These are phyloP conservation scores for Alternaria conjuncta DNA, from an alignment of 2,329 filamentous ascomycete species.

Conservation along the genomic window DNA sequence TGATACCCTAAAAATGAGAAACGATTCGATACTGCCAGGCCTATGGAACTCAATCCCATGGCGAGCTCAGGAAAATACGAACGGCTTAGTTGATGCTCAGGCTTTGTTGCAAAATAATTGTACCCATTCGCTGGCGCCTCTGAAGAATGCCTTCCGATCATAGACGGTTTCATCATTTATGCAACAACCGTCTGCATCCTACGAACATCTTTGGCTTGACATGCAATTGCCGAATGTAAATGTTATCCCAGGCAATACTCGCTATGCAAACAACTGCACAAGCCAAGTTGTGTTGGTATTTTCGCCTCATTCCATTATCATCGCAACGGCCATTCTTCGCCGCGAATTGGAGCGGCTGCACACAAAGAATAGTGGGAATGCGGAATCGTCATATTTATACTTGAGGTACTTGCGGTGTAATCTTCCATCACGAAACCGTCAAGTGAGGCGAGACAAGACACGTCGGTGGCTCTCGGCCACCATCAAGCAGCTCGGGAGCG, in stretches of 20 bases:
- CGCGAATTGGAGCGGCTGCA: too few species aligned
- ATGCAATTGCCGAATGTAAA: not conserved
- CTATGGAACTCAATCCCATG: not conserved
- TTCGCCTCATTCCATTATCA: not conserved
- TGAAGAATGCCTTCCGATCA: not conserved
- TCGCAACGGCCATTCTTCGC: not conserved
- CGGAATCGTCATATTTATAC: not conserved
- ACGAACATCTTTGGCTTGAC: not conserved
- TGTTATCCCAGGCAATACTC: not conserved
- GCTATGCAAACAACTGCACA: not conserved
- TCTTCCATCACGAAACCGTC: not conserved
- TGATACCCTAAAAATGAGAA: not conserved
- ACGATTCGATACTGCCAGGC: not conserved
- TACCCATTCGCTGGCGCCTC: not conserved
- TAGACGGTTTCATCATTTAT: not conserved
- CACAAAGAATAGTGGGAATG: not conserved
- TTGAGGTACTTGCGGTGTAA: not conserved
- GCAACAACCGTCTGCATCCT: not conserved
- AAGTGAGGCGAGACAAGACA: slow-evolving; percentile 6
- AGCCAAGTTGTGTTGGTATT: not conserved
- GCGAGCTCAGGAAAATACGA: too few species aligned
- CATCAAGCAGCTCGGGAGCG: not conserved
- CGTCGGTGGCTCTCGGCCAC: slow-evolving; percentile 1
- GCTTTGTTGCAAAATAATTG: not conserved
- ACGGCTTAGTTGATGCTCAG: not conserved